A percentile compares a stretch with the other conserved stretches of the same genome.
Evolutionary conservation across 1,139 yeast species (phyloP).

Genomic region (Pichiaceae sp.): DNA sequence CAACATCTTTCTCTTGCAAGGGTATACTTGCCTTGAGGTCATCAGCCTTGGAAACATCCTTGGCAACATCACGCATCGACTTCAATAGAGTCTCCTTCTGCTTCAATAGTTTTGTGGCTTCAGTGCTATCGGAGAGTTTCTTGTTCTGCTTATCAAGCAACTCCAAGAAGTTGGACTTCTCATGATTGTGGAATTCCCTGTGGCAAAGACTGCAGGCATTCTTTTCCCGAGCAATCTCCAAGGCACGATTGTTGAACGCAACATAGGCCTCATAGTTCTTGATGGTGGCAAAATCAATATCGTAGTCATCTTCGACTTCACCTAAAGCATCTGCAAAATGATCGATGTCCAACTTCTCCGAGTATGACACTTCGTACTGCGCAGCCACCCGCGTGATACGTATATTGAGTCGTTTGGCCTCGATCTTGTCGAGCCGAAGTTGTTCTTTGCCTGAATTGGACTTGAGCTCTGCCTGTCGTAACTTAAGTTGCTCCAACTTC

Average conservation of each 20-base stretch:
- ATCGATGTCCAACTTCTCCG: conserved; percentile 27
- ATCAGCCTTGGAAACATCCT: conserved; percentile 10
- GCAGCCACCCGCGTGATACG: conserved; percentile 1
- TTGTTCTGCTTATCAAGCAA: conserved; percentile 11
- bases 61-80: conserved; percentile 13
- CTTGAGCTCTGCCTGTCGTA: neutral
- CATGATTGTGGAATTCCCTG: conserved; percentile 41
- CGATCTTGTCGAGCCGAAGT: neutral
- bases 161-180: conserved; percentile 17
- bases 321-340: conserved; percentile 40
- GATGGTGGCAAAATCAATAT: conserved; percentile 49
- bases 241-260: conserved; percentile 56
- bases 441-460: neutral
- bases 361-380: conserved; percentile 4
- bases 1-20: neutral
- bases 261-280: conserved; percentile 61
- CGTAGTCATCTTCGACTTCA: conserved; percentile 56
- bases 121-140: conserved; percentile 16
- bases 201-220: conserved; percentile 61
- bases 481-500: conserved; percentile 1
- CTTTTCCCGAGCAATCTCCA: conserved; percentile 47
- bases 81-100: conserved; percentile 18
- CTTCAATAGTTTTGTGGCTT: conserved; percentile 13
- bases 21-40: neutral
- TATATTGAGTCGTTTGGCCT: conserved; percentile 4